These are phyloP conservation scores for Aspergillus aculeatus DNA, from an alignment of 2,329 filamentous ascomycete species.

Conservation along the genomic window DNA sequence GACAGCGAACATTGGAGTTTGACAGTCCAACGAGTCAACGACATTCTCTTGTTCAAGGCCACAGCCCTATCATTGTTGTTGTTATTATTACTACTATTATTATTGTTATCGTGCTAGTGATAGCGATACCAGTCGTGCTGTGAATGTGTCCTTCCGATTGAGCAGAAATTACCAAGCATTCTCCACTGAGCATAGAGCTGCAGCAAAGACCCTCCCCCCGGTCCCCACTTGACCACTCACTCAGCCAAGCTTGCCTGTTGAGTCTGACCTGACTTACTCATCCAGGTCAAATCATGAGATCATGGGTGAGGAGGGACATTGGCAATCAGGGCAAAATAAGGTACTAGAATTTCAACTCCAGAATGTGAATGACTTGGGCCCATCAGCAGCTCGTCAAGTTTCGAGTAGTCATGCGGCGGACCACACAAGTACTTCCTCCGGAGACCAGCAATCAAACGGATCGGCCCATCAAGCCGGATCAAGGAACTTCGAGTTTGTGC, in stretches of 20 bases:
- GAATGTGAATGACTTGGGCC: conserved; percentile 1
- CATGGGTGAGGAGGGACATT: conserved; percentile 29
- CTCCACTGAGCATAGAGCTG: conserved; percentile 12
- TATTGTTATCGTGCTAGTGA: background rate
- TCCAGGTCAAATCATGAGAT: conserved; percentile 25
- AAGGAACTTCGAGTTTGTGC: conserved; percentile 33
- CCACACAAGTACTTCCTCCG: conserved; percentile 6
- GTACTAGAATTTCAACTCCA: conserved; percentile 10
- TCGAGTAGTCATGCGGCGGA: conserved; percentile 12
- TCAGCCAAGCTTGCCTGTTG: conserved; percentile 11
- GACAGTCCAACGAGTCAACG: conserved; percentile 11
- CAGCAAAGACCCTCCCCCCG: conserved; percentile 1
- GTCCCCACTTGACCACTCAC: conserved; percentile 13
- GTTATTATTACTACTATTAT: too few relatives aligned
- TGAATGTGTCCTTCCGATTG: conserved; percentile 10
- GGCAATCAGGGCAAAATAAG: conserved; percentile 10
- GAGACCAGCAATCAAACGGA: conserved; percentile 10
- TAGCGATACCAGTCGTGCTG: conserved; percentile 6
- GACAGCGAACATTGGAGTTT: conserved; percentile 22
- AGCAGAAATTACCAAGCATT: conserved; percentile 11
- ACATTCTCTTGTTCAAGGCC: conserved; percentile 6
- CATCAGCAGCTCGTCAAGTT: conserved; percentile 5
- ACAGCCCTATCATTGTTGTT: conserved; percentile 1
- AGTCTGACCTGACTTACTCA: conserved; percentile 10
- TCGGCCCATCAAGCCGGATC: conserved; percentile 6